phyloP scores from a whole-genome alignment of 805 yeast species.

The Wickerhamomyces sydowiorum region DNA sequence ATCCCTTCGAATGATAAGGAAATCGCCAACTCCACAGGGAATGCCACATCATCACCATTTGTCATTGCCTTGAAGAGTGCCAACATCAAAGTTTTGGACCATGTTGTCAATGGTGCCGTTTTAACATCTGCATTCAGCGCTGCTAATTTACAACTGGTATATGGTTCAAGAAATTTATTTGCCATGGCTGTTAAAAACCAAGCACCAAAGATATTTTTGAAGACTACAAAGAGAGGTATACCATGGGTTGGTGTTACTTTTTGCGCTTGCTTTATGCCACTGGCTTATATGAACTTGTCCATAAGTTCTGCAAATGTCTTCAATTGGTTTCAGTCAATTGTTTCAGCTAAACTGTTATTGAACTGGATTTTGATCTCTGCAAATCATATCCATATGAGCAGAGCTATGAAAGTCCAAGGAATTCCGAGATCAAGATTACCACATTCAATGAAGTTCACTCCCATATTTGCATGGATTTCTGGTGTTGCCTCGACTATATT shows the following conservation, averaged over 20 bases:
- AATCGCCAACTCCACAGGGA: constrained; percentile 24
- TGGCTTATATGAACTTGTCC: constrained; percentile 24
- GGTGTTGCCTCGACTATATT: constrained; percentile 17
- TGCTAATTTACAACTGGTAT: constrained; percentile 19
- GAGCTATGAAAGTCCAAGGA: constrained; percentile 33
- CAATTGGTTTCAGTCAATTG: constrained; percentile 26
- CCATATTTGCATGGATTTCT: constrained; percentile 22
- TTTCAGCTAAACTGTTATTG: constrained; percentile 22
- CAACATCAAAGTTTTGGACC: constrained; percentile 25
- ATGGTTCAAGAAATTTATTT: constrained; percentile 25
- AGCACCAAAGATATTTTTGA: constrained; percentile 27
- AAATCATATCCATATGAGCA: constrained; percentile 11
- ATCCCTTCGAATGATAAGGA: constrained; percentile 21
- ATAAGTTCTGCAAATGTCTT: constrained; percentile 21
- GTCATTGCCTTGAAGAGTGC: constrained; percentile 42
- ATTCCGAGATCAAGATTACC: constrained; percentile 26
- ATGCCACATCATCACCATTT: constrained; percentile 26
- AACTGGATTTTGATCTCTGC: constrained; percentile 18
- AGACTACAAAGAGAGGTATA: constrained; percentile 23
- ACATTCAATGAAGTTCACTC: constrained; percentile 20
- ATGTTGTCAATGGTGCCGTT: constrained; percentile 29
- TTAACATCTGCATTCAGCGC: constrained; percentile 25
- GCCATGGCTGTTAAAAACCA: constrained; percentile 28
- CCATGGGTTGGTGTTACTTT: constrained; percentile 24
- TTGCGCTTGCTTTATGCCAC: constrained; percentile 22